These are phyloP conservation scores for Gymnopilus dilepis DNA, from an alignment of 768 basidiomycete species.

Conservation along the genomic window DNA sequence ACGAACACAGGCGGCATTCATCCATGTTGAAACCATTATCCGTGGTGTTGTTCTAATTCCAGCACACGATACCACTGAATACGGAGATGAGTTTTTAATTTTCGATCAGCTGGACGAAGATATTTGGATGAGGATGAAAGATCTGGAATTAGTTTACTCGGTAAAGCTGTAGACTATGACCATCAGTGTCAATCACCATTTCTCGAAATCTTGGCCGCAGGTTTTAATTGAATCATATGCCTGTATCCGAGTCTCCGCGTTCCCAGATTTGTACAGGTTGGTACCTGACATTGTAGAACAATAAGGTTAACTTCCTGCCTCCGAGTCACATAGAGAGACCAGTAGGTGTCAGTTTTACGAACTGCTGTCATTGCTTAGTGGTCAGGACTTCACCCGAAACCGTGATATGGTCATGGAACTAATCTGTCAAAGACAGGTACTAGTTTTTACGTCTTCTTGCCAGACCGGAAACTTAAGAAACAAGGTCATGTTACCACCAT, in stretches of 20 bases:
- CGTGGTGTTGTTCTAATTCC: conserved; percentile 12
- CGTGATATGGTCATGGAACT: no score
- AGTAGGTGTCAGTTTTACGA: no score
- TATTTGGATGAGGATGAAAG: conserved; percentile 1
- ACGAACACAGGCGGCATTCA: neutral
- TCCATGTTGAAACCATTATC: conserved; percentile 16
- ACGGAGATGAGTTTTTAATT: conserved; percentile 13
- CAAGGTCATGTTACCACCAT: no score
- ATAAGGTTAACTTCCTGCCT: neutral
- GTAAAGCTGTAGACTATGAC: neutral
- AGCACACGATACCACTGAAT: neutral
- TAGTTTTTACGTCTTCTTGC: no score
- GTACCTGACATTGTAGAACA: neutral
- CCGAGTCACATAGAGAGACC: no score
- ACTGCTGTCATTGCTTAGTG: no score
- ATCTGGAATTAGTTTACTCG: neutral
- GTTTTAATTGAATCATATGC: neutral
- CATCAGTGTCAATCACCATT: neutral
- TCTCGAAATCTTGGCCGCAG: neutral
- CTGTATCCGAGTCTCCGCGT: neutral
- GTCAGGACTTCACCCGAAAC: no score
- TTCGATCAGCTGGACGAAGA: conserved; percentile 13
- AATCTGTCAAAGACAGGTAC: no score
- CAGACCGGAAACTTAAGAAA: no score
- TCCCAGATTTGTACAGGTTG: neutral